Conservation (phyloP, 2,329 filamentous ascomycete species). For the Cladosporium sp. region DNA sequence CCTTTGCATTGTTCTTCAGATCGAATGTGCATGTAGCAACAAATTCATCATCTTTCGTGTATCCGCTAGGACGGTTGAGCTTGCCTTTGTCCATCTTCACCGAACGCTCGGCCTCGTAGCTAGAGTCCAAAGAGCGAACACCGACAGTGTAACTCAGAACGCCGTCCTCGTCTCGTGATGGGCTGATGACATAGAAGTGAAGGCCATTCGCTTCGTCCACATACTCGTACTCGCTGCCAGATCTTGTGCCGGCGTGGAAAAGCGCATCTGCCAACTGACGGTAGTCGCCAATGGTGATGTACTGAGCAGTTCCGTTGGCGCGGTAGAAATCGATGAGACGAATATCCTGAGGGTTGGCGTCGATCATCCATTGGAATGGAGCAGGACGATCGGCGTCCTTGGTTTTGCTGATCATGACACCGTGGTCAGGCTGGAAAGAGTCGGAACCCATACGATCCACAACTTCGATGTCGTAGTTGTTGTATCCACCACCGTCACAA, state of each 20-base stretch:
- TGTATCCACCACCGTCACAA: conserved; percentile 51
- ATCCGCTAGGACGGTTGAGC: not conserved
- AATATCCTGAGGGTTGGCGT: conserved; percentile 53
- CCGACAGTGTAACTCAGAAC: conserved; percentile 49
- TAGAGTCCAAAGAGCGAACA: conserved; percentile 39
- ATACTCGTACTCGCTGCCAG: conserved; percentile 48
- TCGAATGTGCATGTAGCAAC: conserved; percentile 43
- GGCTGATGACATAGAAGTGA: conserved; percentile 49
- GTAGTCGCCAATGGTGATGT: conserved; percentile 51
- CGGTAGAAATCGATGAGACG: conserved; percentile 47
- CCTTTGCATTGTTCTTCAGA: conserved; percentile 43
- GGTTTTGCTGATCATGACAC: conserved; percentile 53
- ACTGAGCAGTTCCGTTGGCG: conserved; percentile 45
- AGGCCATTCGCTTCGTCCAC: conserved; percentile 46
- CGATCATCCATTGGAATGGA: conserved; percentile 54
- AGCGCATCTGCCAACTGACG: conserved; percentile 51
- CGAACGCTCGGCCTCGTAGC: conserved; percentile 21
- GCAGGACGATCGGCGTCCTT: conserved; percentile 39
- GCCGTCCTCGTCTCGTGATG: conserved; percentile 39
- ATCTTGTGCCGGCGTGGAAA: conserved; percentile 52
- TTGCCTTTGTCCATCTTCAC: conserved; percentile 7
- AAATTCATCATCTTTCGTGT: conserved; percentile 5
- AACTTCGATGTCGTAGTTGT: conserved; percentile 52
- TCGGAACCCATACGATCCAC: conserved; percentile 53
- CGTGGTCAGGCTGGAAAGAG: conserved; percentile 49